These are phyloP conservation scores for Aegilops longissima DNA, from an alignment of 176 grass and related monocot genomes.

Conservation along the genomic window DNA sequence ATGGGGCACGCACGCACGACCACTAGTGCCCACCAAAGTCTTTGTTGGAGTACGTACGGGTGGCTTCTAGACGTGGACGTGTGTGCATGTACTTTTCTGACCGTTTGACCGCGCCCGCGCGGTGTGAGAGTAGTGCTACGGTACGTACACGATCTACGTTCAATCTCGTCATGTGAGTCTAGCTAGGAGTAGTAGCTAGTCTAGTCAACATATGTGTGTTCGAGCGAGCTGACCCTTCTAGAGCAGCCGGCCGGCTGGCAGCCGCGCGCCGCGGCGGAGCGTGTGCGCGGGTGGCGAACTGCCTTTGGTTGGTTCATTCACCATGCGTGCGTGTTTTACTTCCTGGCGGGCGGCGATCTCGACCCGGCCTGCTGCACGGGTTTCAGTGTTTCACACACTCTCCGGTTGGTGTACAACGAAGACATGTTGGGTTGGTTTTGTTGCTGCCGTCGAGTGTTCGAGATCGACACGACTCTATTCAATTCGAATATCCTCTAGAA, in stretches of 20 bases:
- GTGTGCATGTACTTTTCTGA: constrained; percentile 25
- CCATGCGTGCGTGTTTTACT: too few relatives aligned
- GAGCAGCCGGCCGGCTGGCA: background rate
- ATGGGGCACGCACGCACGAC: constrained; percentile 6
- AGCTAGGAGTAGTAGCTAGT: too few relatives aligned
- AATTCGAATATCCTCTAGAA: constrained; percentile 3
- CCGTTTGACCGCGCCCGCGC: background rate
- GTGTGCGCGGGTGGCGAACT: background rate
- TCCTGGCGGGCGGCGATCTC: background rate
- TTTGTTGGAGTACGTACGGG: background rate
- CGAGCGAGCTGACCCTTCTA: background rate
- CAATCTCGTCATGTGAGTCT: background rate
- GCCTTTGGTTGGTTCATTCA: too few relatives aligned
- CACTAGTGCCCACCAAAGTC: background rate
- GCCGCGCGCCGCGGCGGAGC: background rate
- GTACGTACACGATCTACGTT: background rate
- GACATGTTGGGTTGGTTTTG: background rate
- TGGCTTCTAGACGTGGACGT: constrained; percentile 32
- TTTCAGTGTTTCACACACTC: background rate
- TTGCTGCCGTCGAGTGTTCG: background rate
- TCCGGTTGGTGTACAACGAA: background rate
- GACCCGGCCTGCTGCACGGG: background rate
- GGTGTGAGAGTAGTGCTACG: too few relatives aligned
- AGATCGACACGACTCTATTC: background rate
- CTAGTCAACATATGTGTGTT: background rate